These are phyloP conservation scores for Boletus coccyginus DNA, from an alignment of 768 basidiomycete species.

Conservation along the genomic window DNA sequence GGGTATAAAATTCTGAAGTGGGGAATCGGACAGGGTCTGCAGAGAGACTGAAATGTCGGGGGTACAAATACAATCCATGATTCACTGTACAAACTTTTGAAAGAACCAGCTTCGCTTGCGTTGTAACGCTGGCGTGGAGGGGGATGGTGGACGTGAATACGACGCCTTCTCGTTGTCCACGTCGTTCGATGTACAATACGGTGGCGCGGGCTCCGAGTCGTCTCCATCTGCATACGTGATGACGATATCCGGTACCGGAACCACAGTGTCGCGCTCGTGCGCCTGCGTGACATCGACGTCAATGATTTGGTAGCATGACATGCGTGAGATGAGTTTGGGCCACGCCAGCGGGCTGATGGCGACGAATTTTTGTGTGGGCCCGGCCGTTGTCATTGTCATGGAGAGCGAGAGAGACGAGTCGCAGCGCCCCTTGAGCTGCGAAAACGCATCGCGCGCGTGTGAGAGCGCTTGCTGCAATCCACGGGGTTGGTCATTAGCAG, in stretches of 20 bases:
- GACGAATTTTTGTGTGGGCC: constrained; percentile 35
- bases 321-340: constrained; percentile 38
- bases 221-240: constrained; percentile 22
- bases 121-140: neutral
- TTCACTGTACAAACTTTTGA: constrained; percentile 9
- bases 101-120: constrained; percentile 15
- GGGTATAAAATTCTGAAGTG: neutral
- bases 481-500: neutral
- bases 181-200: constrained; percentile 27
- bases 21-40: neutral
- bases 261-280: neutral
- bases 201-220: constrained; percentile 35
- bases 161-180: constrained; percentile 17
- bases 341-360: constrained; percentile 54
- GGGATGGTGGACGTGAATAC: neutral
- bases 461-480: constrained; percentile 45
- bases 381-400: constrained; percentile 36
- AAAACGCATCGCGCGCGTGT: constrained; percentile 49
- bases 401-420: constrained; percentile 46
- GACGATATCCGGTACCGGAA: constrained; percentile 29
- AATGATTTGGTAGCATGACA: constrained; percentile 48
- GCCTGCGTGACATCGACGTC: constrained; percentile 34
- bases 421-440: constrained; percentile 35
- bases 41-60: neutral
- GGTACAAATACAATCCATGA: neutral